These are phyloP conservation scores for Fulvia fulva DNA, from an alignment of 2,329 filamentous ascomycete genomes.

Conservation along the genomic window DNA sequence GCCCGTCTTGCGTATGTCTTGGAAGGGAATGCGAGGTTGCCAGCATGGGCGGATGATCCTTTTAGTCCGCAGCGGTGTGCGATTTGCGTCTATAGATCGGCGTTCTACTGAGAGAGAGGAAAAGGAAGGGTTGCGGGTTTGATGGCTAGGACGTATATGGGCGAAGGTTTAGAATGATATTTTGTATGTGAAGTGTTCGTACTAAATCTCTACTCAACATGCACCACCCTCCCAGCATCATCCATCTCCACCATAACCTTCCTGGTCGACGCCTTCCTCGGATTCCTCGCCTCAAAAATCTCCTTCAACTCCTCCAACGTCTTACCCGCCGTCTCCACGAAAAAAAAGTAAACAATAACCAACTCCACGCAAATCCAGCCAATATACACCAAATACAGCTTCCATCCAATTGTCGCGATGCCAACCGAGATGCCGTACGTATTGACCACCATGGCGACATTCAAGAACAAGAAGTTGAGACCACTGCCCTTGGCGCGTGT, in stretches of 20 bases:
- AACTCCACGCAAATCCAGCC: conserved; percentile 33
- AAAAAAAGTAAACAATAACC: conserved; percentile 32
- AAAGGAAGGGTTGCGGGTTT: too few species aligned
- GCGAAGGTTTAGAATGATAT: too few species aligned
- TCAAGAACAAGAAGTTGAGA: conserved; percentile 39
- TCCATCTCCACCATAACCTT: conserved; percentile 29
- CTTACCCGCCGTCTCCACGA: conserved; percentile 37
- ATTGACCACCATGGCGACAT: conserved; percentile 43
- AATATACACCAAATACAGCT: conserved; percentile 26
- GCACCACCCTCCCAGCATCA: conserved; percentile 23
- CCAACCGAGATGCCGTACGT: conserved; percentile 29
- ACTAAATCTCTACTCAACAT: conserved; percentile 11
- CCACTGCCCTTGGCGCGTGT: conserved; percentile 36
- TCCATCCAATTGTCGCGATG: conserved; percentile 26
- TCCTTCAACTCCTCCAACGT: conserved; percentile 32
- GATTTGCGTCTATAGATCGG: too few species aligned
- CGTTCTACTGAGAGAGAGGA: too few species aligned
- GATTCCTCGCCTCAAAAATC: conserved; percentile 26
- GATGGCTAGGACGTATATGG: too few species aligned
- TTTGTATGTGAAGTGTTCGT: too few species aligned
- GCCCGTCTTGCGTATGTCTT: too few species aligned
- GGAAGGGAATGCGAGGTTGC: too few species aligned
- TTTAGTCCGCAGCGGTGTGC: too few species aligned
- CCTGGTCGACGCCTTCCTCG: conserved; percentile 27
- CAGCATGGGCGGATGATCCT: too few species aligned